Percentiles rank a stretch among this genome's conserved stretches.
phyloP scores from a whole-genome alignment of 176 grass and related monocot genomes.

The Oryza brachyantha region DNA sequence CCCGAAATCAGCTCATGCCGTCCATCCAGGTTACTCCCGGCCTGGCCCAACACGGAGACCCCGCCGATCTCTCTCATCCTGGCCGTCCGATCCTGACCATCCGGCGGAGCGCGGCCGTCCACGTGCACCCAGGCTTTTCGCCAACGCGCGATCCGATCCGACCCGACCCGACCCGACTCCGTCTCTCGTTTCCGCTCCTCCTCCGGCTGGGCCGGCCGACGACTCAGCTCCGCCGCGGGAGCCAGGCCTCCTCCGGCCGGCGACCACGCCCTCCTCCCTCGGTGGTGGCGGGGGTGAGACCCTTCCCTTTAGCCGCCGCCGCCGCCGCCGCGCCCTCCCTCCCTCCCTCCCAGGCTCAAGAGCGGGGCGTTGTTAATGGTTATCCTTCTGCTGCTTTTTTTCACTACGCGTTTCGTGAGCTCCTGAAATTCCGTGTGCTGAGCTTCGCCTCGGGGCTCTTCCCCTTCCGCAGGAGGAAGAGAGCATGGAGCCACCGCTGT shows the following conservation, averaged over 20 bases:
- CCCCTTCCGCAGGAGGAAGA: conserved; percentile 42
- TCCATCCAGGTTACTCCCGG: not conserved
- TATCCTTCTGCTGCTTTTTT: not conserved
- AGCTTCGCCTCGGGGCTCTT: not conserved
- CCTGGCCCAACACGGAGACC: not conserved
- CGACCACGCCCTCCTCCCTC: too few species aligned
- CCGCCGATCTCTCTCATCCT: too few species aligned
- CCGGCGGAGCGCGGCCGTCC: not conserved
- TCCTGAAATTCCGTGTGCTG: conserved; percentile 5
- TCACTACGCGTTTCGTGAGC: not conserved
- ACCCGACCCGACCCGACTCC: not conserved
- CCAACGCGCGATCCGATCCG: too few species aligned
- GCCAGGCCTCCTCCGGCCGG: not conserved
- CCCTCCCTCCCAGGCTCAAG: too few species aligned
- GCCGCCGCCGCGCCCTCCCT: not conserved
- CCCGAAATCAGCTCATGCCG: too few species aligned
- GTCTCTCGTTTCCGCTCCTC: not conserved
- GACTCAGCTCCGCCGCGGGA: not conserved
- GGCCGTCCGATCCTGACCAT: too few species aligned
- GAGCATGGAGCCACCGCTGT: conserved; percentile 38
- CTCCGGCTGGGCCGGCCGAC: not conserved
- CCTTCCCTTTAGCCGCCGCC: too few species aligned
- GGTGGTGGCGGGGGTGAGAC: too few species aligned
- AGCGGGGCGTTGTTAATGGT: conserved; percentile 24
- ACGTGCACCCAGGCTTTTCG: not conserved